phyloP scores from a whole-genome alignment of 2,329 filamentous ascomycete genomes.

The Allantophomopsis cytisporea region DNA sequence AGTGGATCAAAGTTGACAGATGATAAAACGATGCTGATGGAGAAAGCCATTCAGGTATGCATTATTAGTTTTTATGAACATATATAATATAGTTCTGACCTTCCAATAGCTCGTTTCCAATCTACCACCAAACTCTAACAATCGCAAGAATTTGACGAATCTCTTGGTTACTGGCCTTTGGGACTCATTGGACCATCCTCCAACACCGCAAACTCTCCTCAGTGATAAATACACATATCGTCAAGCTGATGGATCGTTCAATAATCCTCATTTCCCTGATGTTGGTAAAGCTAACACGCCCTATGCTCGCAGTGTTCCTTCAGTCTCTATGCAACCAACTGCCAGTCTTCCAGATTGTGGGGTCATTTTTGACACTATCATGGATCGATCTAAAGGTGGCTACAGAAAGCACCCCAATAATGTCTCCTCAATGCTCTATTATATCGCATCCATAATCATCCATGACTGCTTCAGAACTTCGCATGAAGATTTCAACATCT shows the following conservation, averaged over 20 bases:
- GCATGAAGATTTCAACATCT: slow-evolving; percentile 21
- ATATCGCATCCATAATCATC: slow-evolving; percentile 53
- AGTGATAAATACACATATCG: slow-evolving; percentile 49
- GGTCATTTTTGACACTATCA: slow-evolving; percentile 43
- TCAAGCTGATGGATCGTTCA: slow-evolving; percentile 50
- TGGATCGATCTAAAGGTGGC: slow-evolving; percentile 29
- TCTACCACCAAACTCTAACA: slow-evolving; percentile 47
- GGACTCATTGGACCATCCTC: slow-evolving; percentile 58
- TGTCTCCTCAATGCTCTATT: slow-evolving; percentile 62
- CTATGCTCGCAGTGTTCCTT: slow-evolving; percentile 49
- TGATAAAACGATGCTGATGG: slow-evolving; percentile 70
- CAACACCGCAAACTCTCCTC: slow-evolving; percentile 38
- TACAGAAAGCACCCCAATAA: slow-evolving; percentile 47
- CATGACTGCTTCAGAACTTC: slow-evolving; percentile 15
- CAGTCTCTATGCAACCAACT: slow-evolving; percentile 41
- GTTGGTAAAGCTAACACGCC: slow-evolving; percentile 52
- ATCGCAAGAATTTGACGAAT: slow-evolving; percentile 50
- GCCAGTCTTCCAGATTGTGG: slow-evolving; percentile 48
- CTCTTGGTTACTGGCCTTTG: slow-evolving; percentile 54
- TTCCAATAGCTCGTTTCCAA: slow-evolving; percentile 42
- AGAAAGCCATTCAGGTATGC: slow-evolving; percentile 45
- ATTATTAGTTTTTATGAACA: neutral
- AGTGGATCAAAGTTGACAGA: slow-evolving; percentile 48
- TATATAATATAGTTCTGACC: neutral
- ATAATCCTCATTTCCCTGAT: slow-evolving; percentile 48